Evolutionary conservation across 768 basidiomycete species (phyloP).

Genomic region (Termitomyces sp.): DNA sequence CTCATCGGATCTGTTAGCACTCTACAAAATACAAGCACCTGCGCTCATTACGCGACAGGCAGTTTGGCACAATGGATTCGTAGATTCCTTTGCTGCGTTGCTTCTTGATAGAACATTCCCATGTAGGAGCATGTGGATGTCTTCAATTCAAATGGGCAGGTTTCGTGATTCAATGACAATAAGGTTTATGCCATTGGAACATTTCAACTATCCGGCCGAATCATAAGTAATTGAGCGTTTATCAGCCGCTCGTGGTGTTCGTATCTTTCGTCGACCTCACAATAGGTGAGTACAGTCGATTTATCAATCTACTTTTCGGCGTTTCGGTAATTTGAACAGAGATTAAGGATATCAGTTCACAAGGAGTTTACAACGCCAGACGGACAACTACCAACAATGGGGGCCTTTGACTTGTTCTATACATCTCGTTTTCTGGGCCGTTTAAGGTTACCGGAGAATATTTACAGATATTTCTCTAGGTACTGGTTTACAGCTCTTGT

Average conservation of each 20-base stretch:
- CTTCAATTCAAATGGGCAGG: not conserved
- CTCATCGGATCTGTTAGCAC: not conserved
- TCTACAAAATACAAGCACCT: not conserved
- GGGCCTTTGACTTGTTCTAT: too few relatives aligned
- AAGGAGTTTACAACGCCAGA: too few relatives aligned
- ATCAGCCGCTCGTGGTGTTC: not conserved
- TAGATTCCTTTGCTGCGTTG: not conserved
- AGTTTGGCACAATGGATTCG: not conserved
- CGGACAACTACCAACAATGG: too few relatives aligned
- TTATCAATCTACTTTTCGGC: too few relatives aligned
- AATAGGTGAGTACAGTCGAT: not conserved
- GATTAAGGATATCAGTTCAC: too few relatives aligned
- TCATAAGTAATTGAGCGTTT: not conserved
- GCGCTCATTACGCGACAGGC: not conserved
- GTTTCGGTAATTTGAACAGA: too few relatives aligned
- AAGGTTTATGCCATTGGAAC: not conserved
- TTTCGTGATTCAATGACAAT: not conserved
- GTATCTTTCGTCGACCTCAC: not conserved
- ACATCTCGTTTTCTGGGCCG: too few relatives aligned
- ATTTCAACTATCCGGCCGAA: not conserved
- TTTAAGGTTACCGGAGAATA: too few relatives aligned
- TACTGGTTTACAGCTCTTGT: too few relatives aligned
- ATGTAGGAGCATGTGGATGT: not conserved
- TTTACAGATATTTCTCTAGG: too few relatives aligned
- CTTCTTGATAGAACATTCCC: not conserved